These are phyloP conservation scores for Sclerotinia borealis DNA, from an alignment of 2,329 filamentous ascomycete species.

Conservation along the genomic window DNA sequence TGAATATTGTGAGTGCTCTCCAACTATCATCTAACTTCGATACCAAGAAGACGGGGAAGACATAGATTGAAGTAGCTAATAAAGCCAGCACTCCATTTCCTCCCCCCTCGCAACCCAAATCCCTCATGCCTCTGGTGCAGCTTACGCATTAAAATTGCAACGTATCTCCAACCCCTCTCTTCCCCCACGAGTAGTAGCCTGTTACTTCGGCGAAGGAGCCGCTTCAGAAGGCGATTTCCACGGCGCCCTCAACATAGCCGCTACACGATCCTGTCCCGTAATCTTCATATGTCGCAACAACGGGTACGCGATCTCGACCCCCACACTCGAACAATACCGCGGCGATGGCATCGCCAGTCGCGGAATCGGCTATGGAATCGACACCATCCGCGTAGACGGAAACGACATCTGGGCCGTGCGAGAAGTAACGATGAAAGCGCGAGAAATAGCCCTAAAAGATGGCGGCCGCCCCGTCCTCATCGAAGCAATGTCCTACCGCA, in stretches of 20 bases:
- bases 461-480: constrained; percentile 63
- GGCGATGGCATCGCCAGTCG: constrained; percentile 86
- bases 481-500: constrained; percentile 97
- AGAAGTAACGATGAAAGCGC: constrained; percentile 70
- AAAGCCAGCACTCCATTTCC: constrained; percentile 65
- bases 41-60: too few species aligned
- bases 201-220: constrained; percentile 87
- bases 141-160: constrained; percentile 82
- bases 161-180: constrained; percentile 63
- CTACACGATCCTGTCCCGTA: constrained; percentile 79
- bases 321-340: constrained; percentile 83
- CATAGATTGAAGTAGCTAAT: neutral
- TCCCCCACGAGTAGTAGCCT: constrained; percentile 64
- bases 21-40: neutral
- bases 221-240: constrained; percentile 91
- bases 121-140: constrained; percentile 79
- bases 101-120: constrained; percentile 84
- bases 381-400: constrained; percentile 87
- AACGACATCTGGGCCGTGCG: constrained; percentile 89
- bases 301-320: constrained; percentile 84
- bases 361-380: constrained; percentile 87
- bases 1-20: constrained; percentile 65
- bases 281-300: constrained; percentile 92
- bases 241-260: constrained; percentile 83
- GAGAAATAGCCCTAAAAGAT: constrained; percentile 52